Percentiles rank a stretch among this genome's conserved stretches.
phyloP scores from a whole-genome alignment of 2,329 filamentous ascomycete genomes.

The Penicillium sp. region DNA sequence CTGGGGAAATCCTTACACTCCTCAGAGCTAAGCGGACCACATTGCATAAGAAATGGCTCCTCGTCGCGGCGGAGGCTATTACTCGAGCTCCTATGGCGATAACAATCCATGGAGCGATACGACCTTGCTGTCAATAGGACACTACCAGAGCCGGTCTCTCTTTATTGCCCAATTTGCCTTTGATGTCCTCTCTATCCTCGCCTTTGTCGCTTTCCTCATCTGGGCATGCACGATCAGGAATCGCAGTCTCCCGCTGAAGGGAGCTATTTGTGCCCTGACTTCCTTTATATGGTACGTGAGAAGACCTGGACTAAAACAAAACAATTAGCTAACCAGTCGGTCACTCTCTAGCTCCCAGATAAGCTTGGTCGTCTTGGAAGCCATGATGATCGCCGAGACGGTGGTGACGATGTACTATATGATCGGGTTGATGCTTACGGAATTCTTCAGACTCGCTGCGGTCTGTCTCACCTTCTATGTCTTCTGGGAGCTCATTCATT shows the following conservation, averaged over 20 bases:
- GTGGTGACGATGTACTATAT: constrained; percentile 21
- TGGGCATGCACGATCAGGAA: constrained; percentile 19
- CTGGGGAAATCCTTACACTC: background rate
- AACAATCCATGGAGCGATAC: constrained; percentile 6
- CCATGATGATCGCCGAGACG: constrained; percentile 14
- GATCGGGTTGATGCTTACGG: constrained; percentile 18
- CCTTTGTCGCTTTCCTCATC: constrained; percentile 18
- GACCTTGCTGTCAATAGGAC: background rate
- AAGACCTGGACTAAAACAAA: background rate
- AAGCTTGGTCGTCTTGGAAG: constrained; percentile 6
- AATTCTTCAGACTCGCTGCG: constrained; percentile 17
- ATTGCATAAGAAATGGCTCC: constrained; percentile 12
- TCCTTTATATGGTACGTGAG: constrained; percentile 14
- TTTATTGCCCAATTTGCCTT: constrained; percentile 15
- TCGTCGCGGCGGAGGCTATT: constrained; percentile 10
- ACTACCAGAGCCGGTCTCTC: background rate
- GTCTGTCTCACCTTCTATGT: constrained; percentile 17
- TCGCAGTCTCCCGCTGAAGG: constrained; percentile 13
- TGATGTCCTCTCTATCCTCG: constrained; percentile 15
- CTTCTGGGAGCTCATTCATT: constrained; percentile 22
- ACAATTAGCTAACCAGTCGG: background rate
- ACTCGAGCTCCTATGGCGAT: background rate
- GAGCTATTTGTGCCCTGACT: constrained; percentile 11
- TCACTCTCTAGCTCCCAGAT: constrained; percentile 10
- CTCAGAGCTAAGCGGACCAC: background rate